Base-by-base conservation (phyloP, 495 filamentous ascomycete species). In the Tuber umbilicatum region DNA sequence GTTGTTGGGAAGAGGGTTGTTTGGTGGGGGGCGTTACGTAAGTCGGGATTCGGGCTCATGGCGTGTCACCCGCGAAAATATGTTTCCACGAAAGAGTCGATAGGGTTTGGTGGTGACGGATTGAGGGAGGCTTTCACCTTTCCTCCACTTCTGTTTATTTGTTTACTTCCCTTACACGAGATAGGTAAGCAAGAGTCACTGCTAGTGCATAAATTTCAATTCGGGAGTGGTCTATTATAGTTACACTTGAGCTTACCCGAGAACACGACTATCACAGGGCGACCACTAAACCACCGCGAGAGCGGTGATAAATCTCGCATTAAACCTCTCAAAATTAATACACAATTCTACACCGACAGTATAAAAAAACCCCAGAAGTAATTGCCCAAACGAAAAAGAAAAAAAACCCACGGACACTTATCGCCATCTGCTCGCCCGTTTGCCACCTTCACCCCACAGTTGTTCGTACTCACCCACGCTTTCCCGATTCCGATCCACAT, bases 11-110 rank as follows among this genome's bases (percentile, higher is more conserved):
- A 31, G 27, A 35, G 16, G 17, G 39, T 38, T 21, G 35, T 35
- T 40, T 41, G 31, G 64, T 47, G 45, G 73, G 72, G 64, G 16
- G 35, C n/a, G 38, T 60, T 74, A 40, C 50, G 55, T 64, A 64
- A 64, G 55, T 17, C 0, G 14, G 0, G 55, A 35, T 64, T 14
- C 3, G 27, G 55, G 55, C 55, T 64, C 55, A 64, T 64, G 55
- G 2, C 5, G 27, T 64, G 55, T 64, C 55, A 64, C 55, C 35
- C 55, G 55, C 1, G 31, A 27, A 27, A 5, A n/a, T 4, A 50
- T 50, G 21, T n/a, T 50, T 50, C 23, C 45, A 50, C 2, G 1
- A 5, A 6, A 21, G 19, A 21, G 45, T 0, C 0, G 19, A 19
- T 23, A 5, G 21, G 45, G 23, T 21, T 5, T 50, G 9, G 55